Evolutionary conservation across 805 yeast genomes (phyloP).

Genomic region (Yamadazyma akitaensis): DNA sequence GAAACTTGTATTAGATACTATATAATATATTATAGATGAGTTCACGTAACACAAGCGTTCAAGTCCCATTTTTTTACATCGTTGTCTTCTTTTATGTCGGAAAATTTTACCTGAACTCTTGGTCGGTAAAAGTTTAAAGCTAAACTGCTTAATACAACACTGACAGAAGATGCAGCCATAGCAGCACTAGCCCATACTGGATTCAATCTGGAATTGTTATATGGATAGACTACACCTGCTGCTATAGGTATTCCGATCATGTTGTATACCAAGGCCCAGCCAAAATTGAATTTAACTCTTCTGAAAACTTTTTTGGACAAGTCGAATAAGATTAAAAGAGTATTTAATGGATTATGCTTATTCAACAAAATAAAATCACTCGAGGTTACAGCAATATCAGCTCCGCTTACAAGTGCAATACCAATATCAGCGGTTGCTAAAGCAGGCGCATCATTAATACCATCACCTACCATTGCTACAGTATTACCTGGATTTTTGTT

Average conservation of each 20-base stretch:
- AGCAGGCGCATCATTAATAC: slow-evolving; percentile 74
- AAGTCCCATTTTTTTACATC: neutral
- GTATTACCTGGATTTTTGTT: slow-evolving; percentile 23
- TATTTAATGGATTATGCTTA: slow-evolving; percentile 48
- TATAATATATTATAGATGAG: neutral
- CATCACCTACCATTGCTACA: slow-evolving; percentile 82
- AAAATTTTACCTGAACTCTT: neutral
- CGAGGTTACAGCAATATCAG: slow-evolving; percentile 71
- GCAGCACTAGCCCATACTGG: slow-evolving; percentile 71
- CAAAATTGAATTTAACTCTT: slow-evolving; percentile 55
- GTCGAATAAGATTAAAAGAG: slow-evolving; percentile 54
- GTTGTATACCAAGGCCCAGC: slow-evolving; percentile 59
- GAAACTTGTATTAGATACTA: slow-evolving; percentile 4
- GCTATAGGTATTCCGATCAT: slow-evolving; percentile 59
- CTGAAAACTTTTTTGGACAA: slow-evolving; percentile 48
- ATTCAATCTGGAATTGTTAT: slow-evolving; percentile 47
- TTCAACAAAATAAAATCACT: slow-evolving; percentile 67
- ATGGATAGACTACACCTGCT: slow-evolving; percentile 64
- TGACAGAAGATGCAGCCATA: slow-evolving; percentile 58
- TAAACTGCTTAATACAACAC: slow-evolving; percentile 57
- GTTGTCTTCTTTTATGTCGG: neutral
- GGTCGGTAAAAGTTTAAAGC: slow-evolving; percentile 48
- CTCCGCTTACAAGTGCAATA: slow-evolving; percentile 70
- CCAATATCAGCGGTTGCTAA: slow-evolving; percentile 74
- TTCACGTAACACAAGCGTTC: neutral